Percentiles rank a stretch among this genome's conserved stretches.
phyloP scores from a whole-genome alignment of 768 basidiomycete species.

The Lactifluus pinguis region DNA sequence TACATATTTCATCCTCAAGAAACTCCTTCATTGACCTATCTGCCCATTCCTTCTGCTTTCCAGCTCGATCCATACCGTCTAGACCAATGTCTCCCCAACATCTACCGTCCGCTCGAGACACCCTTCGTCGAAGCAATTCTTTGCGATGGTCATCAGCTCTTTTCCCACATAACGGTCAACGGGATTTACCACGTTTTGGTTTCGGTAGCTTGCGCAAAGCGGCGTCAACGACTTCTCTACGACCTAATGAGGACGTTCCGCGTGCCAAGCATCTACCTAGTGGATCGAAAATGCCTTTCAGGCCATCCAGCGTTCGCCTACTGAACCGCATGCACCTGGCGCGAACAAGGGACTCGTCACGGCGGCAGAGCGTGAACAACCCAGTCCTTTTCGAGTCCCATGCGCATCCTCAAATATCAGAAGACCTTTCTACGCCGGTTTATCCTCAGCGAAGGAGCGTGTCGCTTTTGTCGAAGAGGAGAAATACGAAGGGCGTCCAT shows the following conservation, averaged over 20 bases:
- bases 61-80: not conserved
- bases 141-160: not conserved
- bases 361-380: constrained; percentile 4
- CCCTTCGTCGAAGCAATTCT: not conserved
- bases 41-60: not conserved
- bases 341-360: not conserved
- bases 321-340: not conserved
- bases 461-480: constrained; percentile 25
- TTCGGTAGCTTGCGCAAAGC: not conserved
- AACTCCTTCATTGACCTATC: not conserved
- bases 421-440: not conserved
- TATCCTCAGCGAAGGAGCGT: constrained; percentile 23
- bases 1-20: not conserved
- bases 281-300: constrained; percentile 8
- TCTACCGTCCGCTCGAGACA: not conserved
- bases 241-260: not conserved
- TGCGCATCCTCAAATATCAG: not conserved
- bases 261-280: not conserved
- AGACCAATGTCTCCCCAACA: not conserved
- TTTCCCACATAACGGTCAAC: not conserved
- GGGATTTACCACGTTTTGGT: not conserved
- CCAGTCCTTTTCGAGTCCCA: not conserved
- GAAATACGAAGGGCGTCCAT: not conserved
- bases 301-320: not conserved
- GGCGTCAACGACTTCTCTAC: not conserved